These are phyloP conservation scores for Rhizophagus sp. DNA, from an alignment of 192 early-diverging fungal genomes.

Conservation along the genomic window DNA sequence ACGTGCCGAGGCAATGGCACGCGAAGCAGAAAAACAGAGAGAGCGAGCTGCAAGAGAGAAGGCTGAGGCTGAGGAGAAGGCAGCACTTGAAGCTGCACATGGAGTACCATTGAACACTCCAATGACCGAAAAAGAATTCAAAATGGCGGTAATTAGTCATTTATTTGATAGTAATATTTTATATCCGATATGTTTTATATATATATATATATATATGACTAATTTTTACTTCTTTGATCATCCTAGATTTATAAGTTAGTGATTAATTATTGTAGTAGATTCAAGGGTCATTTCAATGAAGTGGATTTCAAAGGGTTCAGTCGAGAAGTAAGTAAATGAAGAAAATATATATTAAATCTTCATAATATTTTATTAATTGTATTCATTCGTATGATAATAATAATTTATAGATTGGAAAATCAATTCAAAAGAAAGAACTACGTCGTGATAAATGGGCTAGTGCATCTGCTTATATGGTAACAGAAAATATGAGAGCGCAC, in stretches of 20 bases:
- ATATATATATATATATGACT: not conserved
- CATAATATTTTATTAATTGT: not conserved
- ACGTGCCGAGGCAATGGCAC: constrained; percentile 8
- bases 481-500: not conserved
- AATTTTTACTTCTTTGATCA: not conserved
- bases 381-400: not conserved
- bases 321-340: not conserved
- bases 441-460: not conserved
- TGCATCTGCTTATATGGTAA: not conserved
- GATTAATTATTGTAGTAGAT: constrained; percentile 5
- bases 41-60: not conserved
- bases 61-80: not conserved
- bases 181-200: not conserved
- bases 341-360: not conserved
- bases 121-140: constrained; percentile 5
- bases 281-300: not conserved
- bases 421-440: not conserved
- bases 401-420: not conserved
- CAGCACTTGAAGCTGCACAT: not conserved
- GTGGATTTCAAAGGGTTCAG: not conserved
- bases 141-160: not conserved
- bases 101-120: not conserved
- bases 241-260: not conserved
- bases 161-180: not conserved
- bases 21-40: not conserved